Conservation (phyloP, 345 rosid species). For the Punica granatum region DNA sequence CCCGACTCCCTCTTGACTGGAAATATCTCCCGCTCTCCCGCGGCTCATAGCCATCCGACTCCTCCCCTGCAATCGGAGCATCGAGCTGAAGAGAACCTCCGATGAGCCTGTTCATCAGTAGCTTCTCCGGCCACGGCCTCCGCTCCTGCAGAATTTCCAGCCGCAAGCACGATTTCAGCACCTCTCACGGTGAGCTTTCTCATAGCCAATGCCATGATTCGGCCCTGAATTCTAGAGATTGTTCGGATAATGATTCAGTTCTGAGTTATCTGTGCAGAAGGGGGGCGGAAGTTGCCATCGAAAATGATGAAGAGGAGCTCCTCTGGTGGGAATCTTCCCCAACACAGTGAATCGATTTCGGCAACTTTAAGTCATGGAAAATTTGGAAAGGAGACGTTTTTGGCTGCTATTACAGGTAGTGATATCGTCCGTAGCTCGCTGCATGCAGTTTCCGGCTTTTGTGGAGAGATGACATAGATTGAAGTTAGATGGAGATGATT, state of each 20-base stretch:
- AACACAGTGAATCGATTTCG: not conserved
- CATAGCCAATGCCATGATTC: no score
- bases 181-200: constrained; percentile 1
- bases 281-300: not conserved
- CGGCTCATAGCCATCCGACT: not conserved
- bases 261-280: not conserved
- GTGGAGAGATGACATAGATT: no score
- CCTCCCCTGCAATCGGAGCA: not conserved
- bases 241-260: not conserved
- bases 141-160: constrained; percentile 7
- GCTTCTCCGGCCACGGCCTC: constrained; percentile 3
- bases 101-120: not conserved
- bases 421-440: not conserved
- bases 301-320: not conserved
- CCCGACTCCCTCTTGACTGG: not conserved
- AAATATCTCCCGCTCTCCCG: constrained; percentile 13
- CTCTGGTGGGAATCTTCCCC: not conserved
- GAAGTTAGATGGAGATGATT: not conserved
- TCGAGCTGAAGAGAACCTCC: not conserved
- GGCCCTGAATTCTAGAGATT: not conserved
- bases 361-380: not conserved
- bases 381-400: constrained; percentile 3
- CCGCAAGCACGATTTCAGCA: not conserved
- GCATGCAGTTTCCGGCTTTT: not conserved
- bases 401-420: constrained; percentile 3